phyloP scores from a whole-genome alignment of 73 alveolate species.

The Paramecium primaurelia region DNA sequence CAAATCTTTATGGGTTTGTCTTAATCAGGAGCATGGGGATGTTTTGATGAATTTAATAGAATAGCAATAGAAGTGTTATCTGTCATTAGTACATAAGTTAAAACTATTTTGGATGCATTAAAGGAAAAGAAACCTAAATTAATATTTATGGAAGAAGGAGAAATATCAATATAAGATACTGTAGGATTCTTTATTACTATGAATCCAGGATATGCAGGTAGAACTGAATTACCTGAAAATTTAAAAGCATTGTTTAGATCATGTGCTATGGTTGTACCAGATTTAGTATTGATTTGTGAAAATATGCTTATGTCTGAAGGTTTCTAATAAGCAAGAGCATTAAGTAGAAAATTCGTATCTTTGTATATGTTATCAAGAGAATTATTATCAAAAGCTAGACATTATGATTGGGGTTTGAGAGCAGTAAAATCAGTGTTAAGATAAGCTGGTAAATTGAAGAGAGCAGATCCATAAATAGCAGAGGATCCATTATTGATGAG shows the following conservation, averaged over 20 bases:
- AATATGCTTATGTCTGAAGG: conserved; percentile 99
- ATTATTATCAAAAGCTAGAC: conserved; percentile 90
- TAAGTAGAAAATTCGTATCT: conserved; percentile 96
- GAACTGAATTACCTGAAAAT: conserved; percentile 99
- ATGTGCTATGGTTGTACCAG: conserved; percentile 99
- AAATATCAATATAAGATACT: conserved; percentile 86
- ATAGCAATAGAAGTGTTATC: conserved; percentile 98
- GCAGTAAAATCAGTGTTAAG: conserved; percentile 99
- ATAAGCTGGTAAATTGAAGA: conserved; percentile 99
- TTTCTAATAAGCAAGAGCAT: conserved; percentile 94
- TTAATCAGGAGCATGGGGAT: conserved; percentile 99
- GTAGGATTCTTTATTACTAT: conserved; percentile 99
- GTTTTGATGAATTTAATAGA: conserved; percentile 99
- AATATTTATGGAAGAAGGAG: conserved; percentile 93
- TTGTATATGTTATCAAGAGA: conserved; percentile 98
- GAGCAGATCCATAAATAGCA: conserved; percentile 97
- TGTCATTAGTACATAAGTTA: conserved; percentile 98
- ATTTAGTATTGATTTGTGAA: conserved; percentile 97
- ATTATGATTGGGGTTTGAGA: conserved; percentile 99
- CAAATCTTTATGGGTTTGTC: conserved; percentile 99
- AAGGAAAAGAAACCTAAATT: conserved; percentile 81
- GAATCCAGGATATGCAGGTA: conserved; percentile 99
- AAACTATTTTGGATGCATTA: conserved; percentile 95
- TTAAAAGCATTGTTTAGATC: conserved; percentile 97
- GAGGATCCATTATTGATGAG: conserved; percentile 99